These are phyloP conservation scores for Pichia cephalocereana DNA, from an alignment of 805 yeast genomes.

Conservation along the genomic window DNA sequence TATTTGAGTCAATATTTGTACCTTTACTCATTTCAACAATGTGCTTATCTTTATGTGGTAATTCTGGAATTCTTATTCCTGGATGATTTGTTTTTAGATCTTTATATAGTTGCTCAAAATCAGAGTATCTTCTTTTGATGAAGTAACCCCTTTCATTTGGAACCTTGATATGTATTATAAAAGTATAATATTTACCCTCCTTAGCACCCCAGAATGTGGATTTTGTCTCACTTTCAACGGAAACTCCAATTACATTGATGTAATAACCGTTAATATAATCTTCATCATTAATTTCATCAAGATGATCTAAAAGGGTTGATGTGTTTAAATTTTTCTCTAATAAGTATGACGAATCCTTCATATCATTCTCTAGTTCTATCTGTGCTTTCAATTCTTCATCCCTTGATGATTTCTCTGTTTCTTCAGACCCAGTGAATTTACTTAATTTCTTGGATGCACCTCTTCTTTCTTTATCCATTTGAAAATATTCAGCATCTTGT, in stretches of 20 bases:
- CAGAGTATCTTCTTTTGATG: constrained; percentile 55
- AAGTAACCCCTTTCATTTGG: constrained; percentile 31
- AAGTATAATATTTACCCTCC: constrained; percentile 29
- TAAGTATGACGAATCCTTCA: background rate
- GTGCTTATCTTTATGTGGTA: constrained; percentile 26
- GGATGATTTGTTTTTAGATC: constrained; percentile 52
- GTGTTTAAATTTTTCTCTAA: constrained; percentile 1
- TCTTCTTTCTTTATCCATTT: constrained; percentile 25
- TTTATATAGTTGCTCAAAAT: constrained; percentile 52
- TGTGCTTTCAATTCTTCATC: constrained; percentile 2
- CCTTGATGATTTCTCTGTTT: background rate
- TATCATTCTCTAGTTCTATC: constrained; percentile 14
- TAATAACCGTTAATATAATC: constrained; percentile 47
- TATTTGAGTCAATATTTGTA: constrained; percentile 1
- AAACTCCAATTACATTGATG: constrained; percentile 63
- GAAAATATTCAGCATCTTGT: constrained; percentile 43
- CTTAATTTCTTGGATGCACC: constrained; percentile 33
- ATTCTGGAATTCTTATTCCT: constrained; percentile 43
- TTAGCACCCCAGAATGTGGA: constrained; percentile 16
- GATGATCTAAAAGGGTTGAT: constrained; percentile 27
- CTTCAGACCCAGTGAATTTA: constrained; percentile 15
- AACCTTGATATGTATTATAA: constrained; percentile 38
- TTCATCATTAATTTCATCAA: constrained; percentile 22
- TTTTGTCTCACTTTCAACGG: constrained; percentile 24
- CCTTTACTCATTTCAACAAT: constrained; percentile 14